Percentiles rank a stretch among this genome's conserved stretches.
These are phyloP conservation scores for Fusarium continuum DNA, from an alignment of 2,329 filamentous ascomycete genomes.

Conservation along the genomic window DNA sequence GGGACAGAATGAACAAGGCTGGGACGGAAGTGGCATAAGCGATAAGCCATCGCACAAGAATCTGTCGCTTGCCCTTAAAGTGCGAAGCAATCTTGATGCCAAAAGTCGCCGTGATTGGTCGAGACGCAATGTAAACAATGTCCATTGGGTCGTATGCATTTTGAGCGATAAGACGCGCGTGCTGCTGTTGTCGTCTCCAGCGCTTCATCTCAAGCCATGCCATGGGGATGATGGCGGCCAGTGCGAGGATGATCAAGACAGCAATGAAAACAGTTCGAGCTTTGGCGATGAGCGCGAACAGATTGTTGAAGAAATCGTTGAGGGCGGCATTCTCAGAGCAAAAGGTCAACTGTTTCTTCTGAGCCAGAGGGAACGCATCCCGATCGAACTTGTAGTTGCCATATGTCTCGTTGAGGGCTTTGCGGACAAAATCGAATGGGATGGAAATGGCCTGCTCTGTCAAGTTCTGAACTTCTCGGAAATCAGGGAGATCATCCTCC, in stretches of 20 bases:
- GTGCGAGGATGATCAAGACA: slow-evolving; percentile 75
- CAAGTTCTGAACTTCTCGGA: slow-evolving; percentile 83
- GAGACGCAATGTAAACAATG: slow-evolving; percentile 85
- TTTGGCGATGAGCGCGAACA: slow-evolving; percentile 72
- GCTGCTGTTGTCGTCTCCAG: slow-evolving; percentile 77
- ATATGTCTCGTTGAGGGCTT: slow-evolving; percentile 75
- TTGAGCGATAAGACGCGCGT: slow-evolving; percentile 71
- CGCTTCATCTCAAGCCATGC: slow-evolving; percentile 80
- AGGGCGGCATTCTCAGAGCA: slow-evolving; percentile 88
- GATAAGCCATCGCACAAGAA: slow-evolving; percentile 82
- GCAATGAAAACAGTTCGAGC: slow-evolving; percentile 80
- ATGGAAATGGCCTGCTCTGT: slow-evolving; percentile 77
- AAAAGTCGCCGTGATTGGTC: slow-evolving; percentile 76
- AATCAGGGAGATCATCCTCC: slow-evolving; percentile 82
- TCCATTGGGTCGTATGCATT: slow-evolving; percentile 83
- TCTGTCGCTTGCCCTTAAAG: slow-evolving; percentile 72
- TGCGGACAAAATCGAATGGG: slow-evolving; percentile 84
- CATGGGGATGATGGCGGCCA: slow-evolving; percentile 80
- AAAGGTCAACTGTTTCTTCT: slow-evolving; percentile 84
- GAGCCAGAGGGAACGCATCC: slow-evolving; percentile 80
- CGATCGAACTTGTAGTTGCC: slow-evolving; percentile 81
- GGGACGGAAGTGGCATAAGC: slow-evolving; percentile 88
- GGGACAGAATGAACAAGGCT: slow-evolving; percentile 85
- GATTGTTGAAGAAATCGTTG: slow-evolving; percentile 80
- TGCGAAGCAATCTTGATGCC: slow-evolving; percentile 76